phyloP scores from a whole-genome alignment of 1,284 basidiomycete species.

The Moesziomyces antarcticus region DNA sequence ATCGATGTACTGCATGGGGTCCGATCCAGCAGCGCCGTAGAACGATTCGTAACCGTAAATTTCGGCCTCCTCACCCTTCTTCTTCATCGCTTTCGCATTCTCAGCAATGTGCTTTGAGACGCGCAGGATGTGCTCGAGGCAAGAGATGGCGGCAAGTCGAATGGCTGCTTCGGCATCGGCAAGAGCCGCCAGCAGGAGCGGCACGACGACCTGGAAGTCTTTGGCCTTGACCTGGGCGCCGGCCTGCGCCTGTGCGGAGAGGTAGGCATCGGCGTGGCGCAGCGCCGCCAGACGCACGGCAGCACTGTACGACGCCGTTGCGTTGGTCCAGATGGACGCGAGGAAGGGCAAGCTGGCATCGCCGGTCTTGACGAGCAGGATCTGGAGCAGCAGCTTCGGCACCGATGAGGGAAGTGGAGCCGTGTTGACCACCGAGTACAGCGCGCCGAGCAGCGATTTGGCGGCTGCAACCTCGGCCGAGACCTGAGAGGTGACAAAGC shows the following conservation, averaged over 20 bases:
- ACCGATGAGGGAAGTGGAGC: slow-evolving; percentile 16
- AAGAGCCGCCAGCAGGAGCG: slow-evolving; percentile 78
- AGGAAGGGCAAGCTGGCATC: slow-evolving; percentile 85
- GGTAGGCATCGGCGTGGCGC: slow-evolving; percentile 76
- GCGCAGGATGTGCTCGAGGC: slow-evolving; percentile 72
- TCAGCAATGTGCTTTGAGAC: slow-evolving; percentile 68
- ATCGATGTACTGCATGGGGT: slow-evolving; percentile 79
- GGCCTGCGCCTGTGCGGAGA: slow-evolving; percentile 69
- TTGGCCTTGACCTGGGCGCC: slow-evolving; percentile 20
- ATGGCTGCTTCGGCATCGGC: slow-evolving; percentile 72
- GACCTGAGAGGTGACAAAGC: slow-evolving; percentile 31
- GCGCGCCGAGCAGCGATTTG: slow-evolving; percentile 20
- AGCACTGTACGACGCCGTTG: slow-evolving; percentile 52
- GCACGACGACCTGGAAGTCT: slow-evolving; percentile 88
- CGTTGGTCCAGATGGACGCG: slow-evolving; percentile 74
- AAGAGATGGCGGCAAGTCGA: slow-evolving; percentile 76
- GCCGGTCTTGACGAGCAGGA: slow-evolving; percentile 77
- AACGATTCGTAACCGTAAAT: slow-evolving; percentile 86
- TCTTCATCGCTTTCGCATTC: slow-evolving; percentile 27
- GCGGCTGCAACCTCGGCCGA: slow-evolving; percentile 15
- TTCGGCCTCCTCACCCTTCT: slow-evolving; percentile 67
- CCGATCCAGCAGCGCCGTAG: slow-evolving; percentile 76
- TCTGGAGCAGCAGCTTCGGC: slow-evolving; percentile 30
- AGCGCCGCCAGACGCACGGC: slow-evolving; percentile 78
- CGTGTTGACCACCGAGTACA: slow-evolving; percentile 46